A percentile compares a stretch with the other conserved stretches of the same genome.
These are phyloP conservation scores for Pleurotus salmoneostramineus DNA, from an alignment of 768 basidiomycete genomes.

Conservation along the genomic window DNA sequence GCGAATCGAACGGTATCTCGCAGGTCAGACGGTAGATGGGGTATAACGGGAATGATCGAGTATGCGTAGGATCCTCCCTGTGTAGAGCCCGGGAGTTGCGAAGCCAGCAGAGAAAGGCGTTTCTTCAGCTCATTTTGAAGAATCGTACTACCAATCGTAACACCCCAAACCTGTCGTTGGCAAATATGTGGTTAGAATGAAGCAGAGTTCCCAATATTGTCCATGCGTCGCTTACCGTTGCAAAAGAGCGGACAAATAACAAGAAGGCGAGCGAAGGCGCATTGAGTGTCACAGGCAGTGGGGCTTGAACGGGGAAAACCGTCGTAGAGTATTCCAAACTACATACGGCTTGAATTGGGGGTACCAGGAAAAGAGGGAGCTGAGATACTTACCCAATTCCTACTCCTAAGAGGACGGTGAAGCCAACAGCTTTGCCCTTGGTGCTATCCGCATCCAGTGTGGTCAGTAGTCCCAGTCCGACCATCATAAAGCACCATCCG, in stretches of 20 bases:
- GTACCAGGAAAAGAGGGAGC: constrained; percentile 9
- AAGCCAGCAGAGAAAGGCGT: constrained; percentile 26
- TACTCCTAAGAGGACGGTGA: constrained; percentile 14
- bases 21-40: constrained; percentile 26
- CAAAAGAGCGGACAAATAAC: constrained; percentile 31
- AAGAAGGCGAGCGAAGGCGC: constrained; percentile 43
- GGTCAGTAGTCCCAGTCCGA: constrained; percentile 32
- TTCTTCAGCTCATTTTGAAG: constrained; percentile 45
- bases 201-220: constrained; percentile 10
- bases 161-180: constrained; percentile 39
- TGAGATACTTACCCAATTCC: constrained; percentile 17
- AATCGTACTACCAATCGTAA: constrained; percentile 45
- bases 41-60: constrained; percentile 39
- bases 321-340: too few relatives aligned
- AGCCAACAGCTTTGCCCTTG: constrained; percentile 19
- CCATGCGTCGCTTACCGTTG: constrained; percentile 14
- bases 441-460: constrained; percentile 12
- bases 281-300: constrained; percentile 32
- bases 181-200: constrained; percentile 13
- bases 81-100: too few relatives aligned
- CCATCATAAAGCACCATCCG: constrained; percentile 30
- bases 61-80: constrained; percentile 30
- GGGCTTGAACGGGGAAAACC: constrained; percentile 44
- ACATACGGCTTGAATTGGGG: too few relatives aligned
- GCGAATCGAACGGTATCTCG: constrained; percentile 27